Conservation (phyloP, 106 monocot genomes). For the Allium fistulosum region DNA sequence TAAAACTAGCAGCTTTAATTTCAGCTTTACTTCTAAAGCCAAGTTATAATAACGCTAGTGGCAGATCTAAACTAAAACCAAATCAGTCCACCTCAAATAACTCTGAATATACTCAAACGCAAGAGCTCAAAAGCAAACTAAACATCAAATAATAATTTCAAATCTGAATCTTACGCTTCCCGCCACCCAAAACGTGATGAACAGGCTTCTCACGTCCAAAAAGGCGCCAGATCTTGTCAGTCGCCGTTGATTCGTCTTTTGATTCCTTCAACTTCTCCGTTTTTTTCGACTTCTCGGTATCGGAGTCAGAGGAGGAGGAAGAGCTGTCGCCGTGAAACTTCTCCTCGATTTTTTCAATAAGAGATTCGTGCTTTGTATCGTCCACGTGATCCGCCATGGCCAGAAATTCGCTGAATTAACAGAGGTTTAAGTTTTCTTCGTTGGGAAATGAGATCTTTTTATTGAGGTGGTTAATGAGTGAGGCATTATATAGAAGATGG, state of each 20-base stretch:
- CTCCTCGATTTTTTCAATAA: conserved; percentile 23
- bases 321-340: conserved; percentile 14
- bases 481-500: too few relatives aligned
- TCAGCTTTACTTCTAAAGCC: too few relatives aligned
- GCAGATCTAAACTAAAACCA: too few relatives aligned
- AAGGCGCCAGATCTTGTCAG: conserved; percentile 30
- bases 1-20: too few relatives aligned
- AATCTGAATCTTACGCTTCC: conserved; percentile 11
- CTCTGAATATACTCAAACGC: too few relatives aligned
- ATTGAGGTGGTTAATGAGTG: too few relatives aligned
- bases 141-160: neutral
- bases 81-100: too few relatives aligned
- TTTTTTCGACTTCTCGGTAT: conserved; percentile 22
- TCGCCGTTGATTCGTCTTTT: neutral
- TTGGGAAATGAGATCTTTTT: too few relatives aligned
- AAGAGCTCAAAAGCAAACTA: too few relatives aligned
- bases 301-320: conserved; percentile 39
- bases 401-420: neutral
- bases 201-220: conserved; percentile 57
- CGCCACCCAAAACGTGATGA: conserved; percentile 50
- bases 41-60: too few relatives aligned
- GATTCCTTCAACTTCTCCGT: neutral
- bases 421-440: too few relatives aligned
- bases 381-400: conserved; percentile 37
- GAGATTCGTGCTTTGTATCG: conserved; percentile 15